These are phyloP conservation scores for Stylosanthes scabra DNA, from an alignment of 331 rosid species.

Conservation along the genomic window DNA sequence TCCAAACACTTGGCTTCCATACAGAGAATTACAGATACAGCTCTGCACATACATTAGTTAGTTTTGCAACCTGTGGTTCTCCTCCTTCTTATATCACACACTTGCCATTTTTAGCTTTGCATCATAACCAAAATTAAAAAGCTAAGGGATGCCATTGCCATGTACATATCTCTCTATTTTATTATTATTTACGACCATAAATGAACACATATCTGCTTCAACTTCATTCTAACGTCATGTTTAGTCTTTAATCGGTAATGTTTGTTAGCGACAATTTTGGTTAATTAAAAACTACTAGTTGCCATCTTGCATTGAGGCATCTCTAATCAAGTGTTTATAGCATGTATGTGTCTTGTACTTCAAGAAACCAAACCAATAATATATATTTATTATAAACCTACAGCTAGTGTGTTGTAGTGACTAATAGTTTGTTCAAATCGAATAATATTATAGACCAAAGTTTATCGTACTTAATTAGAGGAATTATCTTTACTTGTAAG, in stretches of 20 bases:
- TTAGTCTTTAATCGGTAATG: not conserved
- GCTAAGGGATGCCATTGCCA: too few relatives aligned
- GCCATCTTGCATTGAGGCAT: not conserved
- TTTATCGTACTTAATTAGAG: not conserved
- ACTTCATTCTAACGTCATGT: not conserved
- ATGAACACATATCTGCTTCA: not conserved
- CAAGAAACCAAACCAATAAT: not conserved
- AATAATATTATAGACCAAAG: not conserved
- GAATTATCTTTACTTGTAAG: not conserved
- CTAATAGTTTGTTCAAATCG: not conserved
- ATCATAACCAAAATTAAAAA: not conserved
- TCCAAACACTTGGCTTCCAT: too few relatives aligned
- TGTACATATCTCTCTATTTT: too few relatives aligned
- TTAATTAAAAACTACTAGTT: not conserved
- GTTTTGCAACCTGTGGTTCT: constrained; percentile 26
- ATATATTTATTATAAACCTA: not conserved
- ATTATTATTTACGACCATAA: too few relatives aligned
- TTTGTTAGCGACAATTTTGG: constrained; percentile 19
- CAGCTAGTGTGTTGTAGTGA: not conserved
- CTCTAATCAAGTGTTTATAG: not conserved
- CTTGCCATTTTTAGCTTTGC: constrained; percentile 17
- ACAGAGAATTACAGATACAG: constrained; percentile 17
- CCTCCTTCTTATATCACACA: constrained; percentile 2
- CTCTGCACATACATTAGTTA: constrained; percentile 27
- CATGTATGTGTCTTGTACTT: not conserved